Percentiles rank a stretch among this genome's conserved stretches.
Conservation (phyloP, 257 asterid species). For the Cruciata laevipes region DNA sequence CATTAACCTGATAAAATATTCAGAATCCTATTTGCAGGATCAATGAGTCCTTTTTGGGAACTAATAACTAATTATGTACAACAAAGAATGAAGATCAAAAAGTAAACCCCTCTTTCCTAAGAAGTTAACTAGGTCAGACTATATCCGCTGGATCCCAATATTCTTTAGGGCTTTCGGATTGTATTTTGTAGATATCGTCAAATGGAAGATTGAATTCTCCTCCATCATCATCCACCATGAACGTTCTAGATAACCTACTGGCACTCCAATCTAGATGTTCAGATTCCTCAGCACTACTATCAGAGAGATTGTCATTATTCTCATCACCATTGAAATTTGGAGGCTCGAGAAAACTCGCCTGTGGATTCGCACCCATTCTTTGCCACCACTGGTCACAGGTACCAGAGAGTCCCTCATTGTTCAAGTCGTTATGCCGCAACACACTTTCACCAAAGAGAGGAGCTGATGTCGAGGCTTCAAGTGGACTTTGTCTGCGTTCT, state of each 20-base stretch:
- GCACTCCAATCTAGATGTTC: constrained; percentile 37
- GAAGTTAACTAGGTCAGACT: constrained; percentile 29
- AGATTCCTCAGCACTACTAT: constrained; percentile 40
- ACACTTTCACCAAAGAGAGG: constrained; percentile 71
- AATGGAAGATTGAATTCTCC: constrained; percentile 71
- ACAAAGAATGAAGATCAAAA: constrained; percentile 32
- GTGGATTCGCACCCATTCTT: constrained; percentile 32
- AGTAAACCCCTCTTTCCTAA: background rate
- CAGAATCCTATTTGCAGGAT: constrained; percentile 10
- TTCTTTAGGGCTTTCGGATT: constrained; percentile 22
- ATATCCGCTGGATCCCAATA: constrained; percentile 33
- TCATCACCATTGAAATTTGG: constrained; percentile 38
- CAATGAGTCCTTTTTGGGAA: constrained; percentile 18
- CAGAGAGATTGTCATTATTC: constrained; percentile 26
- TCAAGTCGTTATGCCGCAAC: constrained; percentile 36
- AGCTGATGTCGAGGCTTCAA: constrained; percentile 70
- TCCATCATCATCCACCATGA: constrained; percentile 57
- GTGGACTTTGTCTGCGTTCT: constrained; percentile 22
- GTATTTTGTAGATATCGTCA: constrained; percentile 54
- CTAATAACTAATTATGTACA: constrained; percentile 46
- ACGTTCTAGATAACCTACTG: constrained; percentile 46
- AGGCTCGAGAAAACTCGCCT: constrained; percentile 78
- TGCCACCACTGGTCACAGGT: constrained; percentile 71
- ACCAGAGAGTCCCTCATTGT: constrained; percentile 14
- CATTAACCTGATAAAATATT: no score